Evolutionary conservation across 495 filamentous ascomycete genomes (phyloP).

Genomic region (Ascodesmis nigricans): DNA sequence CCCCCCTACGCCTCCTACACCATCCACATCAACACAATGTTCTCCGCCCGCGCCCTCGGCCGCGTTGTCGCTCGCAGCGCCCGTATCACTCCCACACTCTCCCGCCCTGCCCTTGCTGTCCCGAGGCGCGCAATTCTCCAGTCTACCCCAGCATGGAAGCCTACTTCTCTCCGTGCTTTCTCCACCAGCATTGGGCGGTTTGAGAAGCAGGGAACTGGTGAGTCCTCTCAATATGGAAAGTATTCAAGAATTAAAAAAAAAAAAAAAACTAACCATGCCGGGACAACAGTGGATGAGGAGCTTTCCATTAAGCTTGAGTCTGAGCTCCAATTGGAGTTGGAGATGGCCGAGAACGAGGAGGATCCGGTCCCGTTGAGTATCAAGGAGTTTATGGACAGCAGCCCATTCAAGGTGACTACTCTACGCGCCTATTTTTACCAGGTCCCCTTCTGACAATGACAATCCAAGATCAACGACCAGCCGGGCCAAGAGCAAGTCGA

Average conservation of each 20-base stretch:
- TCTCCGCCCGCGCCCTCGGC: slow-evolving; percentile 10
- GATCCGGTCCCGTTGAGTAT: slow-evolving; percentile 38
- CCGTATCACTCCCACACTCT: slow-evolving; percentile 5
- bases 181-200: slow-evolving; percentile 11
- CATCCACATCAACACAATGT: slow-evolving; percentile 10
- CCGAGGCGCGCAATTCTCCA: no score
- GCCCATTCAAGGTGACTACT: slow-evolving; percentile 31
- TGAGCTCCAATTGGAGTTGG: slow-evolving; percentile 46
- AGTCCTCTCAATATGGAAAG: no score
- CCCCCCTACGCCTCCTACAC: neutral
- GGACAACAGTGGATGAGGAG: slow-evolving; percentile 37
- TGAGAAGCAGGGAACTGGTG: slow-evolving; percentile 23
- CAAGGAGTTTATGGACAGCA: slow-evolving; percentile 51
- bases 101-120: no score
- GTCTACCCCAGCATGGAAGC: slow-evolving; percentile 6
- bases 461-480: slow-evolving; percentile 44
- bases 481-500: slow-evolving; percentile 71
- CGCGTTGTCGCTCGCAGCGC: slow-evolving; percentile 9
- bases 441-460: neutral
- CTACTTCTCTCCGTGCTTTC: slow-evolving; percentile 5
- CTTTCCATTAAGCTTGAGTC: slow-evolving; percentile 55
- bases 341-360: slow-evolving; percentile 28
- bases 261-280: neutral
- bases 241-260: no score
- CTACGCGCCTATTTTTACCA: neutral